Evolutionary conservation across 805 yeast species (phyloP).

Genomic region (Saccharomycopsis olivae): DNA sequence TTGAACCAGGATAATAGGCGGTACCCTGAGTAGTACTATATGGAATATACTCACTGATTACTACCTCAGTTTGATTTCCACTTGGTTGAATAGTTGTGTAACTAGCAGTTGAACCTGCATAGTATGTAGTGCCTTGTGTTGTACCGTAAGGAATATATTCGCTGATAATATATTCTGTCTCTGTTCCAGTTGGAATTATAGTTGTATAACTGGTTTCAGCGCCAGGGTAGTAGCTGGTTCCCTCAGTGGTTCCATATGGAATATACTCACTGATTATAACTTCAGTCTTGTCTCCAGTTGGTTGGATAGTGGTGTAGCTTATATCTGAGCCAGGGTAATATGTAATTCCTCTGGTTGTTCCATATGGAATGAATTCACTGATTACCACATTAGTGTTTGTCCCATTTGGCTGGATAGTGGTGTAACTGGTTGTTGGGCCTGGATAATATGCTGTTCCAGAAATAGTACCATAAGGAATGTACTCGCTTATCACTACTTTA

Average conservation of each 20-base stretch:
- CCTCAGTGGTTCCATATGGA: slow-evolving; percentile 3
- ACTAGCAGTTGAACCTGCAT: slow-evolving; percentile 1
- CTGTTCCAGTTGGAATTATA: slow-evolving; percentile 1
- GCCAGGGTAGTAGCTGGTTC: slow-evolving; percentile 2
- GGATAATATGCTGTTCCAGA: slow-evolving; percentile 1
- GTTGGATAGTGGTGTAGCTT: slow-evolving; percentile 3
- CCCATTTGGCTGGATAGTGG: not conserved
- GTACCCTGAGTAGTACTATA: not conserved
- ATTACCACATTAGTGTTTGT: slow-evolving; percentile 1
- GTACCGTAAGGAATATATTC: slow-evolving; percentile 2
- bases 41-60: slow-evolving; percentile 2
- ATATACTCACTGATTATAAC: slow-evolving; percentile 1
- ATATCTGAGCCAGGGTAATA: slow-evolving; percentile 5
- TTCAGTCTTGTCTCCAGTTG: slow-evolving; percentile 1
- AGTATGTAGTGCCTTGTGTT: slow-evolving; percentile 1
- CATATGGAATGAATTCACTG: slow-evolving; percentile 5
- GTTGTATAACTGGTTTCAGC: slow-evolving; percentile 1
- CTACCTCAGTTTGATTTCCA: not conserved
- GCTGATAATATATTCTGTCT: not conserved
- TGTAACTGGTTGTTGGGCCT: slow-evolving; percentile 2
- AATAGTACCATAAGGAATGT: slow-evolving; percentile 2
- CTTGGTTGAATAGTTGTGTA: not conserved
- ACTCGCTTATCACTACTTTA: not conserved
- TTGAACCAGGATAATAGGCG: not conserved
- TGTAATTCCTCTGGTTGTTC: not conserved